Evolutionary conservation across 352 stramenopile genomes (phyloP), one percentile per base, ranked within the genome.

Genomic region (Phytophthora niederhauseri): DNA sequence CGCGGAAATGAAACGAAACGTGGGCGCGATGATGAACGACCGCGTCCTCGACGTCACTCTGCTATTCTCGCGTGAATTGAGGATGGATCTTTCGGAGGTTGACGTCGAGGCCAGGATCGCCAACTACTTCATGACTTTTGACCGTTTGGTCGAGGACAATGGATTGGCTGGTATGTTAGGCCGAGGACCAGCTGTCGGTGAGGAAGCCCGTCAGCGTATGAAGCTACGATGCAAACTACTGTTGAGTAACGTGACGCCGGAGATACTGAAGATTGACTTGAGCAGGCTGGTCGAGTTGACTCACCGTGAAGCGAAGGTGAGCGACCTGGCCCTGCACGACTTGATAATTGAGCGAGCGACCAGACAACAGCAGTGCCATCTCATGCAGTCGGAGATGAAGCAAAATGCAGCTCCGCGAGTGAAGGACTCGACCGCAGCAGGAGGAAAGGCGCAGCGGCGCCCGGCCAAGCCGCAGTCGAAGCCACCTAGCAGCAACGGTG

Each of bases 61-160:
- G 43, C 52, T 46, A 9, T 68, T 62, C 43, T 48, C 31, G 20
- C 56, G 41, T 22, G 50, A 55, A 22, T 36, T 66, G 34, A 66
- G 28, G 36, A 60, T 66, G 57, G 45, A 73, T 22, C 36, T 31
- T 8, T 31, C 28, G 28, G 28, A 31, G 28, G 28, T 31, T 31
- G 28, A 31, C 49, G 63, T 65, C 51, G 64, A 76, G 55, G 59
- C 54, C 0, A 26, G 64, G 8, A 58, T 72, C 30, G 20, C 36
- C 12, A 67, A 61, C 50, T 72, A 67, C 30, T 76, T 60, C 55
- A 54, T 63, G 22, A 38, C 8, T 15, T 38, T 38, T 38, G 31
- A 15, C 31, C 31, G 12, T 12, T 38, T 38, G 31, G 31, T 38
- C 31, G 31, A 38, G 31, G 31, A 15, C 12, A 15, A 38, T 4